phyloP scores from a whole-genome alignment of 140 eudicot genomes.

The Anethum foeniculum region DNA sequence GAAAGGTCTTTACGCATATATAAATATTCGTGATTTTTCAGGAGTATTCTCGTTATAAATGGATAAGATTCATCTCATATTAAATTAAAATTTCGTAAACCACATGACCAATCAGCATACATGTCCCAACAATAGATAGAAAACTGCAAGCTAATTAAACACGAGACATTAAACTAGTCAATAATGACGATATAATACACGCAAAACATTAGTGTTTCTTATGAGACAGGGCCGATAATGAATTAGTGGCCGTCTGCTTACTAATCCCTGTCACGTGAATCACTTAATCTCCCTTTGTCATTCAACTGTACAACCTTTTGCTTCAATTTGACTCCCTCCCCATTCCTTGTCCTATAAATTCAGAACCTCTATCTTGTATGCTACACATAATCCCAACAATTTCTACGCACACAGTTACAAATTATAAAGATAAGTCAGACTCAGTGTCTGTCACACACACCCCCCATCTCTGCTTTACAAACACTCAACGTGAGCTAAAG shows the following conservation, averaged over 20 bases:
- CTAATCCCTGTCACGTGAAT: constrained; percentile 35
- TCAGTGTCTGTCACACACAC: neutral
- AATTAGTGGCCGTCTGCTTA: constrained; percentile 23
- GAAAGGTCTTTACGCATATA: neutral
- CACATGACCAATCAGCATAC: neutral
- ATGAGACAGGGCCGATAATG: neutral
- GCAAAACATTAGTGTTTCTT: neutral
- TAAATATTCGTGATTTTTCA: too few relatives aligned
- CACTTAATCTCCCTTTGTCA: constrained; percentile 14
- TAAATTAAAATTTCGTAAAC: too few relatives aligned
- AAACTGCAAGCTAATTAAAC: neutral
- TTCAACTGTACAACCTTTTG: neutral
- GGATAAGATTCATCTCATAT: too few relatives aligned
- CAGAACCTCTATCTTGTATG: constrained; percentile 51
- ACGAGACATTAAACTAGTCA: neutral
- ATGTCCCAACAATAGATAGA: neutral
- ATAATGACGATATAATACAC: too few relatives aligned
- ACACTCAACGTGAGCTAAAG: neutral
- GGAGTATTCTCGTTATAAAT: too few relatives aligned
- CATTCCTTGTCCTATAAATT: constrained; percentile 61
- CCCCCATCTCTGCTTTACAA: neutral
- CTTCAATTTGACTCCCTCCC: neutral
- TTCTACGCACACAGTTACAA: neutral
- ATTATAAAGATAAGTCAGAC: neutral
- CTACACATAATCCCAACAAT: constrained; percentile 35